These are phyloP conservation scores for Vitis hybrid DNA, from an alignment of 177 flowering plant species.

Conservation along the genomic window DNA sequence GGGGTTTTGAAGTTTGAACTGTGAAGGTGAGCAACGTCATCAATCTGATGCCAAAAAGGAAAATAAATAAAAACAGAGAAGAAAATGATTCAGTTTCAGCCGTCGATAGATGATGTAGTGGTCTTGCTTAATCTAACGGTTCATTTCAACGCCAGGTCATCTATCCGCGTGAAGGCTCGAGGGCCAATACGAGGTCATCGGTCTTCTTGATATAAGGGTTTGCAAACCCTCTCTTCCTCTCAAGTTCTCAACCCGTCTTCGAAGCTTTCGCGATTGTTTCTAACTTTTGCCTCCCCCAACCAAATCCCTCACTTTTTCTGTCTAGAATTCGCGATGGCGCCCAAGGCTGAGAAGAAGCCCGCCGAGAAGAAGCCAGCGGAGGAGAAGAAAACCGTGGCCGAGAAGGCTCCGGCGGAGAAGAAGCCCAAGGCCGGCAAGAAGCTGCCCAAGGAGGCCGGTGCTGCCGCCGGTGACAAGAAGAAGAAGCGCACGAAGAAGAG, in stretches of 20 bases:
- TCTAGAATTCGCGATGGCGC: conserved; percentile 43
- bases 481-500: conserved; percentile 71
- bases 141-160: neutral
- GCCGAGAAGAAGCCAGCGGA: conserved; percentile 60
- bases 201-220: neutral
- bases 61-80: no score
- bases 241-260: neutral
- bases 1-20: no score
- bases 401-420: conserved; percentile 64
- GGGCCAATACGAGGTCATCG: conserved; percentile 6
- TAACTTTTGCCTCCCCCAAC: neutral
- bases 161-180: conserved; percentile 3
- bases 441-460: conserved; percentile 54
- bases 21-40: no score
- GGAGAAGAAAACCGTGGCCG: conserved; percentile 38
- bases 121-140: neutral
- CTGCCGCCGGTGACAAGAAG: conserved; percentile 44
- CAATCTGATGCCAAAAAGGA: no score
- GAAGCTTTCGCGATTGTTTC: neutral
- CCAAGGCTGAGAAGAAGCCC: conserved; percentile 62
- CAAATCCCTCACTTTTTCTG: conserved; percentile 7
- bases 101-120: no score
- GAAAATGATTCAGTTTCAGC: no score
- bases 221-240: neutral
- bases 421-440: conserved; percentile 76